These are phyloP conservation scores for Chalciporus sphaerocephalus DNA, from an alignment of 768 basidiomycete genomes.

Conservation along the genomic window DNA sequence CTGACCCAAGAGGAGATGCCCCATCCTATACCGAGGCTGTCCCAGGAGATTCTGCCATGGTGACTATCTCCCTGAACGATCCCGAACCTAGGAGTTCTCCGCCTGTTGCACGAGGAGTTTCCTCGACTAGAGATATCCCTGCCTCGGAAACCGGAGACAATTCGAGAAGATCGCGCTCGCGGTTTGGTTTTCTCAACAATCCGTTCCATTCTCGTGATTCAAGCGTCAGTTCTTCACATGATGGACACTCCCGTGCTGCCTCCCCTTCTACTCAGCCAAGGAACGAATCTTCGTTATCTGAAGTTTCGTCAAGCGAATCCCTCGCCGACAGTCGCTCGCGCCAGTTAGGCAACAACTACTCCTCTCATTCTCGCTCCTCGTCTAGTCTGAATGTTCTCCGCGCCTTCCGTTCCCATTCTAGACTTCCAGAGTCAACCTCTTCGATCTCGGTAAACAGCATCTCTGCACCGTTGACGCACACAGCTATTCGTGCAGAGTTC, in stretches of 20 bases:
- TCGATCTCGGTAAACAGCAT: slow-evolving; percentile 70
- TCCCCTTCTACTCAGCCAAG: slow-evolving; percentile 16
- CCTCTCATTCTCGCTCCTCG: slow-evolving; percentile 36
- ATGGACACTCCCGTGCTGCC: slow-evolving; percentile 16
- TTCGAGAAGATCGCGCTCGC: slow-evolving; percentile 34
- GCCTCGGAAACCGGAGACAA: background rate
- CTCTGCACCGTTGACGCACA: slow-evolving; percentile 72
- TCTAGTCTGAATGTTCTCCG: slow-evolving; percentile 32
- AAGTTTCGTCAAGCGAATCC: slow-evolving; percentile 22
- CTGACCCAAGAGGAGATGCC: slow-evolving; percentile 54
- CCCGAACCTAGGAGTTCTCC: slow-evolving; percentile 13
- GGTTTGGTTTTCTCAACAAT: slow-evolving; percentile 46
- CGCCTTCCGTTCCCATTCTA: slow-evolving; percentile 42
- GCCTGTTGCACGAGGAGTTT: background rate
- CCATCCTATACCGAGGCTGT: slow-evolving; percentile 59
- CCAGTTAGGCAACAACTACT: slow-evolving; percentile 25
- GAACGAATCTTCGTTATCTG: slow-evolving; percentile 19
- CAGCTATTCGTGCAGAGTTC: slow-evolving; percentile 65
- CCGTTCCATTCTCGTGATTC: slow-evolving; percentile 32
- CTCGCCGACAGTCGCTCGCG: slow-evolving; percentile 17
- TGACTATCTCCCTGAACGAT: slow-evolving; percentile 16
- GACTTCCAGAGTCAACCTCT: slow-evolving; percentile 51
- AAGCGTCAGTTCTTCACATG: slow-evolving; percentile 12
- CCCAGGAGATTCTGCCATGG: slow-evolving; percentile 12
- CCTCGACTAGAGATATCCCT: background rate